Base-by-base conservation (phyloP, 441 rosid species). In the Pelargonium citronellum region DNA sequence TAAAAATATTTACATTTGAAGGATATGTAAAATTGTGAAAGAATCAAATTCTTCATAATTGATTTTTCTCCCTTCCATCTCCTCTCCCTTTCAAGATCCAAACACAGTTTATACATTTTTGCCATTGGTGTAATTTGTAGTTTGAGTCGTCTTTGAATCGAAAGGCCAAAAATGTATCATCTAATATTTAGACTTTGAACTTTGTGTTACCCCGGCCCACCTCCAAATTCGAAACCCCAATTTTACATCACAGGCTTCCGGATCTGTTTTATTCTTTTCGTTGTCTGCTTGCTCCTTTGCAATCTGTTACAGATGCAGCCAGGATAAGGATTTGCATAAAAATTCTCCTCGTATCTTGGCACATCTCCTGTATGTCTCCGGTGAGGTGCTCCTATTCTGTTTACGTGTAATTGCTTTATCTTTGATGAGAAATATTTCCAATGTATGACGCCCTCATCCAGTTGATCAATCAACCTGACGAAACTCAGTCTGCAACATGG, bases 291-390 rank as follows among this genome's bases (percentile, higher is more conserved):
- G 19, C 9, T 55, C 19, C 20, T 55, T 19, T 15, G 22, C 20
- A 55, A 66, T 63, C 75, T 82, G 8, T 86, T 77, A 68, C 97
- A 91, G 65, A 89, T 78, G 78, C 95, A 87, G 65, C 87, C 93
- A 0, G 91, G 88, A 71, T 81, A 83, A 73, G 97, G 93, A 74
- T 91, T 87, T 17, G 92, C 97, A 19, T 89, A 91, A 78, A 91
- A 91, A 47, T 71, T 83, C 79, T 91, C 90, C 76, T 91, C 89
- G 4, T 27, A 15, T 71, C 74, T 85, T 3, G 79, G 74, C 15
- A 74, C 72, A 64, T 61, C 71, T 53, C 85, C 84, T 3, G 81
- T 67, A 43, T 67, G 55, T 73, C 90, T 84, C 0, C 49, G 72
- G 19, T 68, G 61, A 5, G 61, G 61, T 16, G 9, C 61, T 55